Evolutionary conservation across 257 asterid species (phyloP), one percentile per base, ranked within the genome.

Genomic region (Solanum verrucosum): DNA sequence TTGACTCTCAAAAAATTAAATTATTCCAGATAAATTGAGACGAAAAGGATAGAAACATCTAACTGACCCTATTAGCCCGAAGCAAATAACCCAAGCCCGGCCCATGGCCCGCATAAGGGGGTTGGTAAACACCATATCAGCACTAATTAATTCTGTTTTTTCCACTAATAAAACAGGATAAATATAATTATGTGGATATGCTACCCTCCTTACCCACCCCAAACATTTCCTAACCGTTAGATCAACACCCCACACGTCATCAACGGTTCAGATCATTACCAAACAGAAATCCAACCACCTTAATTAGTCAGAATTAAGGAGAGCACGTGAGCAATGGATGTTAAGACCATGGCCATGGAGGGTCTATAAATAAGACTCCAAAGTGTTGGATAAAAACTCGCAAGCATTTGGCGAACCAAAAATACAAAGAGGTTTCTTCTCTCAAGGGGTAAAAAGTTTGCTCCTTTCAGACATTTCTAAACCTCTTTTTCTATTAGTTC

Each of bases 401-500:
- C 92, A 87, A 90, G 90, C 90, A 83, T 46, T 88, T 87, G 89
- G 90, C 63, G 84, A 70, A 79, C 85, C 83, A 71, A 56, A 73
- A 84, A 20, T 75, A 65, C 16, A 16, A 21, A 42, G 85, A 81
- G 85, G 85, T 29, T 44, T 8, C 4, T 42, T 14, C 65, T 79
- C 25, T 79, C 5, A 79, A 42, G 65, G 84, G 15, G 65, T 79
- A 79, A 25, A 40, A 67, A 42, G 56, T 1, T 25, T 78, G 86
- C 67, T 10, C 85, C 70, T 81, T 81, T 44, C 18, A 7, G 5
- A 46, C 68, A 49, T 46, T 46, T 46, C 20, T 49, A n/a, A 25
- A 25, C 67, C 67, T 79, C 85, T 16, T 8, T 60, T 25, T 38
- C 63, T 78, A 33, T 25, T 21, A 0, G 63, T 42, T 78, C 15